Evolutionary conservation across 371 early-diverging fungal genomes (phyloP).

Genomic region (Syncephalastrum contaminatum): DNA sequence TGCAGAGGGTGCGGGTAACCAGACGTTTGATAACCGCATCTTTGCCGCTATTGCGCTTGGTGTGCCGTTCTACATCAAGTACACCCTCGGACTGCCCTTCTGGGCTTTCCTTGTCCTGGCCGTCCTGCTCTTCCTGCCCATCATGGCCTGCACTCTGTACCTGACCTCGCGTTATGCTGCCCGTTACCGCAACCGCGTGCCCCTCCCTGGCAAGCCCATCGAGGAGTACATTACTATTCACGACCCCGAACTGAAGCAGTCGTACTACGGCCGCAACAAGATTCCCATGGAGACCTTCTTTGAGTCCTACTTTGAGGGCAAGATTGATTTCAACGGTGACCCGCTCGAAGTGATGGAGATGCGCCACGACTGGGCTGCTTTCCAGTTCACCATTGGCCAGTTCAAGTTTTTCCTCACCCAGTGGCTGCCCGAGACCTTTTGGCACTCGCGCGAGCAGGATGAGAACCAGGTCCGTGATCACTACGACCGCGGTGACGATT

Average conservation of each 20-base stretch:
- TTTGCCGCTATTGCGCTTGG: conserved; percentile 54
- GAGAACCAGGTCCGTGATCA: conserved; percentile 96
- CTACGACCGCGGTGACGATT: conserved; percentile 97
- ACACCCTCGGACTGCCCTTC: conserved; percentile 57
- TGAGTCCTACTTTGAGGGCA: conserved; percentile 93
- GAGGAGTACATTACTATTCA: conserved; percentile 88
- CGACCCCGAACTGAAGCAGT: conserved; percentile 70
- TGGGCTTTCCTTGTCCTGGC: conserved; percentile 62
- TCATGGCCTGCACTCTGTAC: conserved; percentile 68
- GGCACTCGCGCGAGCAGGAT: conserved; percentile 95
- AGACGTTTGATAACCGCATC: conserved; percentile 67
- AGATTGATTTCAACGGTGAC: conserved; percentile 91
- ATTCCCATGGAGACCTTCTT: conserved; percentile 97
- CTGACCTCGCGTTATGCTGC: conserved; percentile 65
- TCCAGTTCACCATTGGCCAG: conserved; percentile 82
- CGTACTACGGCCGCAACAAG: conserved; percentile 78
- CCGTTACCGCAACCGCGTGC: conserved; percentile 68
- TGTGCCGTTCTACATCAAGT: conserved; percentile 62
- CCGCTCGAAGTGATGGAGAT: conserved; percentile 85
- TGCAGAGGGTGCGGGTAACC: conserved; percentile 78
- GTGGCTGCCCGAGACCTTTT: conserved; percentile 93
- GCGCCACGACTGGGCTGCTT: conserved; percentile 93
- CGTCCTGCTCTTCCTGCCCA: conserved; percentile 61
- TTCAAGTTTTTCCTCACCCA: conserved; percentile 90
- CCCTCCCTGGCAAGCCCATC: conserved; percentile 76